Evolutionary conservation across 345 rosid genomes (phyloP), one percentile per base, ranked within the genome.

Genomic region (Eucalyptus tenuipes): DNA sequence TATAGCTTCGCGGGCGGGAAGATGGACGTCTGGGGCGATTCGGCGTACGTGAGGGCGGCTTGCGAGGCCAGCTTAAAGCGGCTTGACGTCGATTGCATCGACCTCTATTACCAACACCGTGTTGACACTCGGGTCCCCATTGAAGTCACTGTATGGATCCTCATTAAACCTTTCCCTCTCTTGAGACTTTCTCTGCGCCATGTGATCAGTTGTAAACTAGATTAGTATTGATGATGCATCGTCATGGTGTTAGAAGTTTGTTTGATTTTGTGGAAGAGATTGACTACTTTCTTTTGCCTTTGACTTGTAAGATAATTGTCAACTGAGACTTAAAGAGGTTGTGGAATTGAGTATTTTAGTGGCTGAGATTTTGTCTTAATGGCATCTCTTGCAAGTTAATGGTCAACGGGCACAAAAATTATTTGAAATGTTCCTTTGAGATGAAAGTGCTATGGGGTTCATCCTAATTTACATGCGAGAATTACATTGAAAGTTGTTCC

Each of bases 91-190:
- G 91, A 88, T 31, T 94, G 80, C 79, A 92, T 95, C 86, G 95
- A 95, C 91, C 98, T 95, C 86, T 95, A 93, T 89, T 94, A 94
- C 88, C 96, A 93, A 88, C 96, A 95, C 86, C 90, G 95, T 10
- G 86, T 93, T 25, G 96, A 95, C 85, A 93, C 92, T 48, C 89
- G 81, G 17, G 86, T 95, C 22, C 98, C 96, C 4, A 94, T 94
- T 59, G 95, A 95, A 93, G 29, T 93, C 91, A 95, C 95, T 89
- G 96, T 95, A 89, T 22, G 89, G 20, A 61, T 14, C 55, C 82
- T 48, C n/a, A 17, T 20, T 37, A 16, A 68, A 68, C 24, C 25
- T 13, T 80, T 87, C 14, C 22, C 27, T 66, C 49, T 49, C n/a
- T 4, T 5, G 20, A 37, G 18, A 71, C 81, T 71, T 18, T 20